Base-by-base conservation (phyloP, 768 basidiomycete species). In the Suillus occidentalis region DNA sequence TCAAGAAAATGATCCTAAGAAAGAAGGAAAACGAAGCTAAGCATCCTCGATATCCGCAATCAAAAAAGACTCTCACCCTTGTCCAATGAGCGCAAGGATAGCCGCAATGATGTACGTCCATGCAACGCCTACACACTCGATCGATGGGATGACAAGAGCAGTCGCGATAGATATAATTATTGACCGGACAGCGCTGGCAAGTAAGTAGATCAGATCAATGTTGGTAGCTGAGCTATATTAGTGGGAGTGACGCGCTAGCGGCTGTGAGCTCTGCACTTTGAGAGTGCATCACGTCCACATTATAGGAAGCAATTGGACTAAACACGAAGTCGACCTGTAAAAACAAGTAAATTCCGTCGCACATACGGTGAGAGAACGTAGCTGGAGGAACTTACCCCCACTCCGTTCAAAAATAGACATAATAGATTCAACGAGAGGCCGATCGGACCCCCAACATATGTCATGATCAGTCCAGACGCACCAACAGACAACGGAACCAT, bases 371-470 rank as follows among this genome's bases (percentile, higher is more conserved):
- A 34, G 28, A 49, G 14, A 43, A 43, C 13, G 3, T 25, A 16
- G 49, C 22, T 25, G 22, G 9, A 13, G 7, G 31, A 20, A 76
- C 79, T 42, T 69, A 88, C 88, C 40, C 87, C 87, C n/a, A 88
- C 60, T 13, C 87, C 84, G 65, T 87, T 88, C 43, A 84, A 52
- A 67, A 88, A 89, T 6, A 89, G 68, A 63, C 81, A 85, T 0
- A 83, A 28, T 12, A 88, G 73, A 67, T 82, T 84, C 6, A 85
- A 66, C 1, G 73, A 72, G n/a, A 89, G 73, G 3, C 43, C 43
- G 18, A 43, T 20, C 20, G 43, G 18, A 18, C 43, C 43, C 8
- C 20, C 43, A 43, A 43, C 18, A 4, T 43, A 20, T 9, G 18
- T 43, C 6, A 18, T 43, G 20, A 43, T 43, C 43, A 43, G 43